phyloP scores from a whole-genome alignment of 2,329 filamentous ascomycete genomes.

The Penicillium crustosum region DNA sequence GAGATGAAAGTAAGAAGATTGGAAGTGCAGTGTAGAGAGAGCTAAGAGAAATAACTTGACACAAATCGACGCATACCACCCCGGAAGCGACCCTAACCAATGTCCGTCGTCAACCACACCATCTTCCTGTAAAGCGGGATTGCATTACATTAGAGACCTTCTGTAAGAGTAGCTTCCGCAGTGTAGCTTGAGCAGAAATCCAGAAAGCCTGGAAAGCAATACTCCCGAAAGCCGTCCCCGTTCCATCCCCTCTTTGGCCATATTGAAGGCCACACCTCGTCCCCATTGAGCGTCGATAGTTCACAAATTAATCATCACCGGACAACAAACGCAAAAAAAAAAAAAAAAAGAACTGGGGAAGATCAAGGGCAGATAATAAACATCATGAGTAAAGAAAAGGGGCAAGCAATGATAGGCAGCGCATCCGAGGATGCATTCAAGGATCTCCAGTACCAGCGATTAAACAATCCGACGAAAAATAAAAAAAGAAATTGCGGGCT shows the following conservation, averaged over 20 bases:
- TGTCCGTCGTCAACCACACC: slow-evolving; percentile 43
- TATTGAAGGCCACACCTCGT: slow-evolving; percentile 27
- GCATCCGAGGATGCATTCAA: slow-evolving; percentile 19
- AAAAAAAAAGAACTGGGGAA: slow-evolving; percentile 12
- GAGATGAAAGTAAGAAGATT: neutral
- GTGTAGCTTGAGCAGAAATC: slow-evolving; percentile 14
- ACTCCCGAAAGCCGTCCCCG: slow-evolving; percentile 16
- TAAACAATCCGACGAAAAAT: slow-evolving; percentile 16
- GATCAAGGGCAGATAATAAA: slow-evolving; percentile 10
- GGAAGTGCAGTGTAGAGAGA: slow-evolving; percentile 12
- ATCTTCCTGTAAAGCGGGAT: slow-evolving; percentile 11
- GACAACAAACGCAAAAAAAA: slow-evolving; percentile 17
- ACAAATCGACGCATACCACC: slow-evolving; percentile 46
- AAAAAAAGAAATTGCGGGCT: slow-evolving; percentile 20
- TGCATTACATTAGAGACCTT: neutral
- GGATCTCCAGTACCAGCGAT: slow-evolving; percentile 21
- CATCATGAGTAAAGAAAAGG: slow-evolving; percentile 11
- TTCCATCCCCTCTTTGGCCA: slow-evolving; percentile 19
- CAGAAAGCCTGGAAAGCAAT: slow-evolving; percentile 15
- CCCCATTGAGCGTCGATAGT: slow-evolving; percentile 32
- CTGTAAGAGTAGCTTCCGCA: slow-evolving; percentile 3
- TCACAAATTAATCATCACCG: slow-evolving; percentile 21
- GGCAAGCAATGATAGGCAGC: slow-evolving; percentile 13
- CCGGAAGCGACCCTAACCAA: slow-evolving; percentile 50
- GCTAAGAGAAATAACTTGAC: slow-evolving; percentile 22